These are phyloP conservation scores for Entomophthora muscae DNA, from an alignment of 371 early-diverging fungal species.

Conservation along the genomic window DNA sequence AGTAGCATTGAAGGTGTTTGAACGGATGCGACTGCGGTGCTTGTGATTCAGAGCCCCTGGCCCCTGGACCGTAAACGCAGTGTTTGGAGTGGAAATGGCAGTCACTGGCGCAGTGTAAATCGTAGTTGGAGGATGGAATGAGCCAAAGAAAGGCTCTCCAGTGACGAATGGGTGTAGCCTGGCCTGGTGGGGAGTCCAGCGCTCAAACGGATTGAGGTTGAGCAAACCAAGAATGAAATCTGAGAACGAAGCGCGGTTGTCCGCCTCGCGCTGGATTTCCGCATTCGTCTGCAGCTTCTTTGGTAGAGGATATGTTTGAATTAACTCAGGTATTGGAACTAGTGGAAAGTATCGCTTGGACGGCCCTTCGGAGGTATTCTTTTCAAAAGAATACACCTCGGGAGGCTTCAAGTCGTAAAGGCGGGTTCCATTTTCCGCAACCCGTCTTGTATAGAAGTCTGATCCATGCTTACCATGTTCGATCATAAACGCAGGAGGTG, in stretches of 20 bases:
- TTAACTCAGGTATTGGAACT: slow-evolving; percentile 55
- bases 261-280: slow-evolving; percentile 64
- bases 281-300: slow-evolving; percentile 32
- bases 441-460: slow-evolving; percentile 36
- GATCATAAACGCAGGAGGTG: slow-evolving; percentile 72
- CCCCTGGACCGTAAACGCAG: background rate
- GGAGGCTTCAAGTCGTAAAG: slow-evolving; percentile 56
- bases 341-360: slow-evolving; percentile 76
- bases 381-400: slow-evolving; percentile 64
- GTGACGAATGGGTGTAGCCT: slow-evolving; percentile 88
- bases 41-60: background rate
- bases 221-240: slow-evolving; percentile 80
- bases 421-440: slow-evolving; percentile 18
- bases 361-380: slow-evolving; percentile 49
- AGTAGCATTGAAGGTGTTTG: background rate
- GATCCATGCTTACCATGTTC: slow-evolving; percentile 59
- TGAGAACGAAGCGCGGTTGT: slow-evolving; percentile 43
- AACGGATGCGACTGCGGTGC: background rate
- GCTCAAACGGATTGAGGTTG: slow-evolving; percentile 70
- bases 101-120: background rate
- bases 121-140: slow-evolving; percentile 24
- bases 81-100: background rate
- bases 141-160: slow-evolving; percentile 49
- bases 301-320: slow-evolving; percentile 53
- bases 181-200: slow-evolving; percentile 91